These are phyloP conservation scores for Phialophora verrucosa DNA, from an alignment of 2,329 filamentous ascomycete genomes.

Conservation along the genomic window DNA sequence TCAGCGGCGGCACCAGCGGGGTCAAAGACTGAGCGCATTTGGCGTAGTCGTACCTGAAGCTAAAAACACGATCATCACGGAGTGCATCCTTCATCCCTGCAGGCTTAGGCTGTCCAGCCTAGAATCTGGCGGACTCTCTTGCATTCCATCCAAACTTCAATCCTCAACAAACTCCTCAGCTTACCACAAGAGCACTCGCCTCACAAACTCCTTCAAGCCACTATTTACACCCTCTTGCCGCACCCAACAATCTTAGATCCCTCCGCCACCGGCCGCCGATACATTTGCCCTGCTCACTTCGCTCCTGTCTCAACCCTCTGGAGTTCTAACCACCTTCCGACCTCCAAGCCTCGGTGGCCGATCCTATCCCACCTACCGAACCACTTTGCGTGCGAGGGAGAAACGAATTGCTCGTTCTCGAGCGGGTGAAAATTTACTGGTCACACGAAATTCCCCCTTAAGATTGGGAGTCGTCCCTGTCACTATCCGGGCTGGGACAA, in stretches of 20 bases:
- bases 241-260: not conserved
- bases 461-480: not conserved
- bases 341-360: not conserved
- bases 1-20: conserved; percentile 13
- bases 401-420: not conserved
- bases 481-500: not conserved
- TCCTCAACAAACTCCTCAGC: conserved; percentile 13
- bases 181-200: not conserved
- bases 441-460: not conserved
- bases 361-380: not conserved
- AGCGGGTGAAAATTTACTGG: not conserved
- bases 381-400: not conserved
- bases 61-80: conserved; percentile 14
- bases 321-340: not conserved
- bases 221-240: not conserved
- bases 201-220: not conserved
- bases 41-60: conserved; percentile 20
- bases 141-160: conserved; percentile 11
- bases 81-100: conserved; percentile 14
- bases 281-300: not conserved
- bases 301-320: not conserved
- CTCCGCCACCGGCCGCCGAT: not conserved
- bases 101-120: not conserved
- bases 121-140: conserved; percentile 11
- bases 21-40: conserved; percentile 9